Evolutionary conservation across 805 yeast species (phyloP), one percentile per base, ranked within the genome.

Genomic region (Hanseniaspora meyeri): DNA sequence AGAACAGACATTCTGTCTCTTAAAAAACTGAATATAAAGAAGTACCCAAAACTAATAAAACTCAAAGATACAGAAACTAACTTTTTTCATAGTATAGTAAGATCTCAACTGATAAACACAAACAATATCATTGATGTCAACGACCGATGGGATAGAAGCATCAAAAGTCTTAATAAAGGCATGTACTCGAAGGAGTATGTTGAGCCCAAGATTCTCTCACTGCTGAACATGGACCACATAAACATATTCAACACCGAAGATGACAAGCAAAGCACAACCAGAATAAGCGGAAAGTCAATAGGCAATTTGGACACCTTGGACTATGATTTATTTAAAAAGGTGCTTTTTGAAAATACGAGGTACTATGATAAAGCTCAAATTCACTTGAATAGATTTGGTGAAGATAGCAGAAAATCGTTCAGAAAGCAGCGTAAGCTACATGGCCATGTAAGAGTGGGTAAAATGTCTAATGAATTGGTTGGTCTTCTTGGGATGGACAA

Each of bases 11-110:
- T 53, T 19, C 34, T 53, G 19, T 42, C 42, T 1, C 27, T 53
- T 16, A 53, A 53, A n/a, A 53, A 53, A 39, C 24, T 46, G 2
- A 53, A 53, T 19, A 53, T 53, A 11, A 53, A 46, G 34, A 45
- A 46, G 9, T 53, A 53, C 19, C 47, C 57, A 4, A 36, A 42
- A 14, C 49, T 45, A 20, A 17, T 53, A 19, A 53, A 45, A n/a
- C 9, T 19, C 7, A 46, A 53, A n/a, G 51, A 53, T 27, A 53
- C 57, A 45, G 20, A 19, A 31, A 53, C 51, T 4, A 53, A 53
- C 20, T 53, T 53, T 20, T 53, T 27, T n/a, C 43, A 38, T 24
- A 43, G 51, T 36, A 39, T 53, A 8, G 17, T 46, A 1, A 53
- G 49, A 29, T 19, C 57, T 4, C 17, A 19, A 29, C 27, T 43